Conservation (phyloP, 495 filamentous ascomycete species). For the Xylaria bambusicola region DNA sequence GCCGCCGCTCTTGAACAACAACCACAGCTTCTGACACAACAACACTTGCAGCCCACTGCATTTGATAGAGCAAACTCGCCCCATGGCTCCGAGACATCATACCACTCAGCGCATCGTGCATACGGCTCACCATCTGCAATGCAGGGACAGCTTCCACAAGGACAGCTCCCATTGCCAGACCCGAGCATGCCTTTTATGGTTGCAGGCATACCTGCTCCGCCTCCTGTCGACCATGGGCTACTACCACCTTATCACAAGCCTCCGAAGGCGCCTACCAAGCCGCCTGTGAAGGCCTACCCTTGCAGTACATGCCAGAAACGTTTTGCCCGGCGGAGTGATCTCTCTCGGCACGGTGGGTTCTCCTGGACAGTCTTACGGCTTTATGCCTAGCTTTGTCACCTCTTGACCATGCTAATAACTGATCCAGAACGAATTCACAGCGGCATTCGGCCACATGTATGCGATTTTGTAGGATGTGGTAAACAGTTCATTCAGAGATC, state of each 20-base stretch:
- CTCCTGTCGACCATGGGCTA: slow-evolving; percentile 36
- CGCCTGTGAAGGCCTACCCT: slow-evolving; percentile 72
- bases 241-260: slow-evolving; percentile 38
- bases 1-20: slow-evolving; percentile 57
- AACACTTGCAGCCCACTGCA: slow-evolving; percentile 55
- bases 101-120: slow-evolving; percentile 52
- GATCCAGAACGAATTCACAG: slow-evolving; percentile 88
- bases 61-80: slow-evolving; percentile 71
- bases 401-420: slow-evolving; percentile 32
- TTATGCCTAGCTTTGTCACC: background rate
- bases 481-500: slow-evolving; percentile 98
- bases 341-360: slow-evolving; percentile 86
- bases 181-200: slow-evolving; percentile 53
- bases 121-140: slow-evolving; percentile 42
- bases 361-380: background rate
- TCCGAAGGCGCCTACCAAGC: slow-evolving; percentile 33
- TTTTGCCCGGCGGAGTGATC: slow-evolving; percentile 91
- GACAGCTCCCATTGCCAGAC: slow-evolving; percentile 49
- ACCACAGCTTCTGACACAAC: slow-evolving; percentile 59
- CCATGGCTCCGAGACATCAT: slow-evolving; percentile 67
- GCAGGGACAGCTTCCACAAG: slow-evolving; percentile 50
- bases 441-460: slow-evolving; percentile 88
- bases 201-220: slow-evolving; percentile 31
- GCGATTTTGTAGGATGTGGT: slow-evolving; percentile 83
- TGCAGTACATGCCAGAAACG: slow-evolving; percentile 89